Percentiles rank a stretch among this genome's conserved stretches.
These are phyloP conservation scores for Solanum hybrid DNA, from an alignment of 305 asterid species.

Conservation along the genomic window DNA sequence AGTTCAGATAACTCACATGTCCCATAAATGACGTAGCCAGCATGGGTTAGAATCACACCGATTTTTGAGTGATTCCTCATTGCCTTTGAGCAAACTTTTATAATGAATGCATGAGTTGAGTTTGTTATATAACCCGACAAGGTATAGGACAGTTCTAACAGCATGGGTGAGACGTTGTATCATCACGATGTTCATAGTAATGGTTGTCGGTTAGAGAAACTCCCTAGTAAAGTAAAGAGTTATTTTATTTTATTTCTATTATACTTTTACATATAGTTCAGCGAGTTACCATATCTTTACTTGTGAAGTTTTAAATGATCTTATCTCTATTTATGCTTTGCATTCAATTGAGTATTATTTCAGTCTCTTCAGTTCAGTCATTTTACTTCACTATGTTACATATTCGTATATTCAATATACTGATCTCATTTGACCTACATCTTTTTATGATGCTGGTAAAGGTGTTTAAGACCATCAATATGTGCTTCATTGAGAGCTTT, in stretches of 20 bases:
- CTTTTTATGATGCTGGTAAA: not conserved
- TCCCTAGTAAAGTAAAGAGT: not conserved
- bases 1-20: not conserved
- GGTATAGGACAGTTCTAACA: not conserved
- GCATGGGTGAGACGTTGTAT: not conserved
- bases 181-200: not conserved
- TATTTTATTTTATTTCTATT: not conserved
- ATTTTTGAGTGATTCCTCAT: not conserved
- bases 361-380: not conserved
- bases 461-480: not conserved
- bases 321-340: not conserved
- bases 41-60: not conserved
- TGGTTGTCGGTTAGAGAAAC: not conserved
- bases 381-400: not conserved
- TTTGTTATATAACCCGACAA: not conserved
- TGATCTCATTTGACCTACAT: not conserved
- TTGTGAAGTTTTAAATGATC: not conserved
- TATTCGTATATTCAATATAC: not conserved
- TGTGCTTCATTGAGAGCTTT: not conserved
- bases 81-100: not conserved
- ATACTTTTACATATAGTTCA: not conserved
- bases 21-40: not conserved
- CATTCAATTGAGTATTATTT: not conserved
- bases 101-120: not conserved
- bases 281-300: not conserved